Conservation (phyloP, 1,284 basidiomycete genomes). For the Rhodotorula glutinis region DNA sequence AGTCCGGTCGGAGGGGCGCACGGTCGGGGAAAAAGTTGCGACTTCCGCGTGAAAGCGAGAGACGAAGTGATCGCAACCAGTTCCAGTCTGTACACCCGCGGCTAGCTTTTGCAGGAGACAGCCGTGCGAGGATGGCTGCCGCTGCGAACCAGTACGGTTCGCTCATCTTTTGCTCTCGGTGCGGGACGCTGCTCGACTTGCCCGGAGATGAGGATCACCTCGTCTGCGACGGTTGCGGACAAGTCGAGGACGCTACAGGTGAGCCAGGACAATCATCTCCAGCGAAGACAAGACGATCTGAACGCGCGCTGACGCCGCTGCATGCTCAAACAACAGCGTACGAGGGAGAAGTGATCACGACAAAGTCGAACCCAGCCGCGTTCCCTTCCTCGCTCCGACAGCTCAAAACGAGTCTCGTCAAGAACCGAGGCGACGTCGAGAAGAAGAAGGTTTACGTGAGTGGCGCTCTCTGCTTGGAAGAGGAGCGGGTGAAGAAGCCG, state of each 20-base stretch:
- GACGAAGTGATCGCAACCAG: too few relatives aligned
- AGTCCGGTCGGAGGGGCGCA: too few relatives aligned
- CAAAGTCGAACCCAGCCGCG: constrained; percentile 84
- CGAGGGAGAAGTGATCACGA: constrained; percentile 85
- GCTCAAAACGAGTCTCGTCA: constrained; percentile 79
- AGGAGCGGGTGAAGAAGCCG: background rate
- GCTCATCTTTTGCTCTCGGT: constrained; percentile 87
- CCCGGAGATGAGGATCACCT: constrained; percentile 78
- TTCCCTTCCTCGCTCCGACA: constrained; percentile 86
- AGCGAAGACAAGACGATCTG: too few relatives aligned
- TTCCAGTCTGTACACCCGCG: background rate
- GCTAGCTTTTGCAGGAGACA: background rate
- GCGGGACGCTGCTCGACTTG: constrained; percentile 82
- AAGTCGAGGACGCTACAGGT: constrained; percentile 83
- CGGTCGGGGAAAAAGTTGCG: too few relatives aligned
- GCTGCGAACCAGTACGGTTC: constrained; percentile 60
- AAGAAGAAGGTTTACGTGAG: constrained; percentile 60
- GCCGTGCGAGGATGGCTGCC: background rate
- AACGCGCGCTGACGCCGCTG: background rate
- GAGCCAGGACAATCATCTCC: constrained; percentile 21
- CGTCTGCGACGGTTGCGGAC: constrained; percentile 80
- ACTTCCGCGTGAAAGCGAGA: too few relatives aligned
- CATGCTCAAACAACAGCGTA: constrained; percentile 62
- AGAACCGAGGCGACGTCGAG: constrained; percentile 69
- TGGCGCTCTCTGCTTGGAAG: constrained; percentile 9